These are phyloP conservation scores for Athelia sp. DNA, from an alignment of 1,284 basidiomycete species.

Conservation along the genomic window DNA sequence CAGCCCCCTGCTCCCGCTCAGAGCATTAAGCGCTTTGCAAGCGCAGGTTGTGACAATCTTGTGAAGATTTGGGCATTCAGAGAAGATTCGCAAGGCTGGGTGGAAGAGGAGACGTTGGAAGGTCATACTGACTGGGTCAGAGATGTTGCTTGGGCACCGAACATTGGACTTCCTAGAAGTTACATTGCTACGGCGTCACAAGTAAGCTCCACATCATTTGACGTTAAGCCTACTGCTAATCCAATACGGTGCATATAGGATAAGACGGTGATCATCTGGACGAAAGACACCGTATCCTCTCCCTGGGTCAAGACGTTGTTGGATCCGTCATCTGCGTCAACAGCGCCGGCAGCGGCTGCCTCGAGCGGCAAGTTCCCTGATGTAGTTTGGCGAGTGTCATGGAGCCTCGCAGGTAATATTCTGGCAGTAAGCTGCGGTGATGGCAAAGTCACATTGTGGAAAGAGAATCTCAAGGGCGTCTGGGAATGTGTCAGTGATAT, in stretches of 20 bases:
- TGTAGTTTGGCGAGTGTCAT: conserved; percentile 95
- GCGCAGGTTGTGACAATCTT: conserved; percentile 93
- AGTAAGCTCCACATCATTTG: conserved; percentile 32
- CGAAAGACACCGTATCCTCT: conserved; percentile 73
- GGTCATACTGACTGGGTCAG: conserved; percentile 98
- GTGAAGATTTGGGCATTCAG: conserved; percentile 93
- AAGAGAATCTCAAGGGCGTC: conserved; percentile 89
- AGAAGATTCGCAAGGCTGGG: conserved; percentile 78
- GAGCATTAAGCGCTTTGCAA: conserved; percentile 83
- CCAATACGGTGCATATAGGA: conserved; percentile 42
- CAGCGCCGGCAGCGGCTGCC: conserved; percentile 24
- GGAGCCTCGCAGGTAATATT: conserved; percentile 95
- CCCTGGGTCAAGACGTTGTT: conserved; percentile 86
- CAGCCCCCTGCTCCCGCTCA: conserved; percentile 35
- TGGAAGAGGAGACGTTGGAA: conserved; percentile 84
- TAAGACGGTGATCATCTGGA: conserved; percentile 93
- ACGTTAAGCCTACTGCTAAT: too few relatives aligned
- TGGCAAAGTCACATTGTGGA: conserved; percentile 97
- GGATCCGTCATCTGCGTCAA: conserved; percentile 59
- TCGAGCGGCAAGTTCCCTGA: conserved; percentile 82
- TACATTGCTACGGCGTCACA: conserved; percentile 97
- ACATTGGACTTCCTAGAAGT: conserved; percentile 91
- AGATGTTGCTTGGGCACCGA: conserved; percentile 97
- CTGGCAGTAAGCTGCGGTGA: conserved; percentile 97
- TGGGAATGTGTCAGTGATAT: conserved; percentile 98